phyloP scores from a whole-genome alignment of 768 basidiomycete species.

The Coprinopsis cinerea region DNA sequence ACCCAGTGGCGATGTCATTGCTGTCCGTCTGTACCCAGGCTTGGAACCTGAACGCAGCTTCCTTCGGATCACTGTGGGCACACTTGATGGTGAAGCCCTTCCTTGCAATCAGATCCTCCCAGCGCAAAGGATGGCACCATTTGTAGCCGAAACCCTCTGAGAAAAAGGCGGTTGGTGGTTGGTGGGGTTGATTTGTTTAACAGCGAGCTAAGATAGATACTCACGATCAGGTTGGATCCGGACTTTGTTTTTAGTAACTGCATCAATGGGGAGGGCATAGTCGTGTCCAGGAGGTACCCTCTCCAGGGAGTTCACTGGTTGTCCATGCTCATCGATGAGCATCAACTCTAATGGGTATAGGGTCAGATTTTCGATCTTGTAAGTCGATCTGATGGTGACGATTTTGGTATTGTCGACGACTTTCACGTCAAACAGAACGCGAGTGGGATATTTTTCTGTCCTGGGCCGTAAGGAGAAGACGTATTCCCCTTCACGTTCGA shows the following conservation, averaged over 20 bases:
- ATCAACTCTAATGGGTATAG: slow-evolving; percentile 90
- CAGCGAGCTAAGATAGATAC: slow-evolving; percentile 28
- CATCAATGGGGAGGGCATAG: slow-evolving; percentile 86
- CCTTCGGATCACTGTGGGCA: slow-evolving; percentile 70
- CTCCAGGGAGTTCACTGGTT: slow-evolving; percentile 73
- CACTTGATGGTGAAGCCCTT: slow-evolving; percentile 77
- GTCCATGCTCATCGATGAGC: slow-evolving; percentile 79
- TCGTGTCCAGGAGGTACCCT: slow-evolving; percentile 89
- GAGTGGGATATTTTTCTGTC: slow-evolving; percentile 65
- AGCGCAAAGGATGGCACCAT: slow-evolving; percentile 84
- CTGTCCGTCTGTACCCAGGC: slow-evolving; percentile 78
- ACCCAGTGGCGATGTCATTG: slow-evolving; percentile 48
- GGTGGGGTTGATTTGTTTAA: not conserved
- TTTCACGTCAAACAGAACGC: slow-evolving; percentile 83
- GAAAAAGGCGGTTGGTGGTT: not conserved
- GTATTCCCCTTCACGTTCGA: slow-evolving; percentile 91
- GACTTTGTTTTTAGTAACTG: slow-evolving; percentile 75
- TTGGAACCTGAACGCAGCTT: slow-evolving; percentile 93
- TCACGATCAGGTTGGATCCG: slow-evolving; percentile 89
- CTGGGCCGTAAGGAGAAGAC: slow-evolving; percentile 81
- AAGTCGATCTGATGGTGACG: slow-evolving; percentile 89
- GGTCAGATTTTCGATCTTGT: slow-evolving; percentile 85
- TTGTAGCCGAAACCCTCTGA: slow-evolving; percentile 94
- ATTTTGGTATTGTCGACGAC: slow-evolving; percentile 91
- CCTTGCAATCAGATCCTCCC: slow-evolving; percentile 77